Percentiles rank a stretch among this genome's conserved stretches.
phyloP scores from a whole-genome alignment of 257 asterid species.

The Solanum tacnaense region DNA sequence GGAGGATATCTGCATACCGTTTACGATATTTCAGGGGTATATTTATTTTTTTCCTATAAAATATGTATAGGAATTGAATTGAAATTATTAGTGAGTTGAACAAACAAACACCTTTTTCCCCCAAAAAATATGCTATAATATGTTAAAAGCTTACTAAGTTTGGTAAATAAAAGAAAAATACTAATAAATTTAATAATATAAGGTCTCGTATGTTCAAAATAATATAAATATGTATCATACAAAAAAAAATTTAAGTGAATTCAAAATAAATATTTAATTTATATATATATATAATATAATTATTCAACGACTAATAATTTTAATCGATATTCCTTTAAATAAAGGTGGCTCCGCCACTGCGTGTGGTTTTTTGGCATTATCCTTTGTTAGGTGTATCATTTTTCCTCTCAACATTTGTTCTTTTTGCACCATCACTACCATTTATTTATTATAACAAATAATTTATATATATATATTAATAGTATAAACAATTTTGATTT shows the following conservation, averaged over 20 bases:
- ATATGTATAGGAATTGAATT: not conserved
- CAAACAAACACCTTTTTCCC: not conserved
- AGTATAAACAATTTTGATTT: not conserved
- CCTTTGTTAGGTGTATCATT: not conserved
- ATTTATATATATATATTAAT: not conserved
- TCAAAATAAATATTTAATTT: too few species aligned
- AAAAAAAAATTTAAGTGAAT: too few species aligned
- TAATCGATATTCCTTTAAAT: not conserved
- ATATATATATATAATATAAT: not conserved
- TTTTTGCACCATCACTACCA: not conserved
- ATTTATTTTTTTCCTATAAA: not conserved
- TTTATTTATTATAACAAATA: not conserved
- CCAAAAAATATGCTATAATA: not conserved
- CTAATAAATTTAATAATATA: not conserved
- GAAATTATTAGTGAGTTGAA: not conserved
- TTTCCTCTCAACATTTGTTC: not conserved
- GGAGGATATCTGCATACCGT: too few species aligned
- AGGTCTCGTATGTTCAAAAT: not conserved
- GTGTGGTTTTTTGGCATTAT: not conserved
- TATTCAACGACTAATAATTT: not conserved
- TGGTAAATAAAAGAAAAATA: not conserved
- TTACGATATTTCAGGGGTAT: too few species aligned
- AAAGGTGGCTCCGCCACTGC: not conserved
- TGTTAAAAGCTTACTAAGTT: not conserved
- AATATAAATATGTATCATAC: not conserved